phyloP scores from a whole-genome alignment of 1,139 yeast genomes.

The Sugiyamaella pinicola region DNA sequence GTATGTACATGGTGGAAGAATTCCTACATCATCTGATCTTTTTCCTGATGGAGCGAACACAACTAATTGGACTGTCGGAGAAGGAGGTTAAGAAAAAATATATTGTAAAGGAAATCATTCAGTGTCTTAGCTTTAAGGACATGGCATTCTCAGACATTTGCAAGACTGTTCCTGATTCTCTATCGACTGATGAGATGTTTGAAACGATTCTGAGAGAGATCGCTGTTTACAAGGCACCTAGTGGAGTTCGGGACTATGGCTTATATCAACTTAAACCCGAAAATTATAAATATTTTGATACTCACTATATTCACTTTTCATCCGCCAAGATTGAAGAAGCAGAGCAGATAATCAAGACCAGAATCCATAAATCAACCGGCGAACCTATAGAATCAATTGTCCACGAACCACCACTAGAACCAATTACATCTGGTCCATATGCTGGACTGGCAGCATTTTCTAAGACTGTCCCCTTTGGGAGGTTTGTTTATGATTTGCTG shows the following conservation, averaged over 20 bases:
- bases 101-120: slow-evolving; percentile 71
- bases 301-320: slow-evolving; percentile 77
- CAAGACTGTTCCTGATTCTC: slow-evolving; percentile 71
- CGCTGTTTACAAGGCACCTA: slow-evolving; percentile 65
- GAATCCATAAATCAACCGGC: slow-evolving; percentile 40
- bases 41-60: slow-evolving; percentile 66
- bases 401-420: slow-evolving; percentile 42
- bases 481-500: slow-evolving; percentile 35
- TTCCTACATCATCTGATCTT: slow-evolving; percentile 71
- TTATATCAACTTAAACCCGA: slow-evolving; percentile 65
- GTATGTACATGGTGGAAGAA: slow-evolving; percentile 75
- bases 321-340: slow-evolving; percentile 81
- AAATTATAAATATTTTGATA: slow-evolving; percentile 61
- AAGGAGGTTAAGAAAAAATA: slow-evolving; percentile 56
- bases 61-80: slow-evolving; percentile 54
- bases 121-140: slow-evolving; percentile 73
- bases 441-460: slow-evolving; percentile 40
- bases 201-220: slow-evolving; percentile 65
- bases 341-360: slow-evolving; percentile 54
- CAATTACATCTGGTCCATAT: slow-evolving; percentile 41
- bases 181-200: slow-evolving; percentile 68
- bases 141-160: slow-evolving; percentile 72
- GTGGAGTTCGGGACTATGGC: slow-evolving; percentile 66
- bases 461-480: slow-evolving; percentile 41
- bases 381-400: slow-evolving; percentile 37